Evolutionary conservation across 2,329 filamentous ascomycete species (phyloP), one percentile per base, ranked within the genome.

Genomic region (Ophiocordyceps robertsii): DNA sequence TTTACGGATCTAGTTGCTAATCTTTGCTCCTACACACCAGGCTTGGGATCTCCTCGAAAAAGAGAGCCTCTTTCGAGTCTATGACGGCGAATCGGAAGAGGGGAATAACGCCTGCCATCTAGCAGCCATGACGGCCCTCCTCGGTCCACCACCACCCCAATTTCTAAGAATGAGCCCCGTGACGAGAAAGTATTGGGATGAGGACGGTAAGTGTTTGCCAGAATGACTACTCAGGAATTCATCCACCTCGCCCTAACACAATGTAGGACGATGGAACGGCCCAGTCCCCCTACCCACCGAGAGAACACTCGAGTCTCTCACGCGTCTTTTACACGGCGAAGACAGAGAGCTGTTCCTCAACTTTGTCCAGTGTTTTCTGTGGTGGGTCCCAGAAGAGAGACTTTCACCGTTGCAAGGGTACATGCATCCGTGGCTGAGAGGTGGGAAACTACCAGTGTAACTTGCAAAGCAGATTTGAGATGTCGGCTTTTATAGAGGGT

Each of bases 61-160:
- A 9, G 40, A 49, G 21, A 17, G 40, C 14, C 40, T 58, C 6
- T 58, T 59, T 29, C 31, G 40, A 1, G 38, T 54, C 7, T 56
- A 55, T 38, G 50, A 56, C n/a, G 9, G 37, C 7, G 45, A 50
- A 2, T 49, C 44, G 5, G 8, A n/a, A 9, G 3, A 41, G 37
- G 38, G 41, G 1, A 58, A 59, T 38, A 47, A 57, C 8, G 51
- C 53, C 8, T 43, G 53, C 37, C 56, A 59, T 38, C 45, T 57
- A 3, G 56, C 55, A 14, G 49, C 49, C 16, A 57, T 59, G 45
- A 53, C 51, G 1, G 50, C 54, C 1, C 47, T 57, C 0, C 46
- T 57, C 24, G 56, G 56, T 1, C 53, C 54, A 1, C 56, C 56
- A 8, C 55, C 56, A 1, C 39, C 36, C 3, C 48, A 46, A 32